These are phyloP conservation scores for Exidia glandulosa DNA, from an alignment of 768 basidiomycete species.

Conservation along the genomic window DNA sequence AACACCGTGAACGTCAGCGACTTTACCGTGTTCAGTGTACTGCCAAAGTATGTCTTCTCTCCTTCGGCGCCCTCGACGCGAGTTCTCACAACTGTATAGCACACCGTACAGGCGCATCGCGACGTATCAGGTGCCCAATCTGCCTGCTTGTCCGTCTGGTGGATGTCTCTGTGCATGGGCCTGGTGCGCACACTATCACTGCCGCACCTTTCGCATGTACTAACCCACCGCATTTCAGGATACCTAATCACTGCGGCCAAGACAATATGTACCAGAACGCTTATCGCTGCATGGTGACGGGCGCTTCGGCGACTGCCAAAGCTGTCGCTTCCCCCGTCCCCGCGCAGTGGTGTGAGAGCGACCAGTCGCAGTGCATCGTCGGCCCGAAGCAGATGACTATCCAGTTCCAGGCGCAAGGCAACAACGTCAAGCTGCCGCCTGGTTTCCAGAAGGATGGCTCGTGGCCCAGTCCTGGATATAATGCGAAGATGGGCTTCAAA, in stretches of 20 bases:
- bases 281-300: conserved; percentile 5
- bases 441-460: not conserved
- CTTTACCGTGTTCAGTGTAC: conserved; percentile 1
- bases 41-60: not conserved
- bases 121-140: conserved; percentile 1
- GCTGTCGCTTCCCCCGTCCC: not conserved
- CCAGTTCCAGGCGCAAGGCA: conserved; percentile 4
- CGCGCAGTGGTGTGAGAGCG: conserved; percentile 6
- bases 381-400: conserved; percentile 6
- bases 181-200: not conserved
- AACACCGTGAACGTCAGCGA: not conserved
- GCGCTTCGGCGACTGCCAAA: not conserved
- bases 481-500: not conserved
- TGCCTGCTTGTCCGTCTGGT: conserved; percentile 4
- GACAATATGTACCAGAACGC: conserved; percentile 6
- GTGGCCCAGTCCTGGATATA: not conserved
- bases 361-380: not conserved
- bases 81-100: not conserved
- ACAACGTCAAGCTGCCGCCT: not conserved
- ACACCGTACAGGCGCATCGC: conserved; percentile 5
- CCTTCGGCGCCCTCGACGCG: not conserved
- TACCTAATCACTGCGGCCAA: not conserved
- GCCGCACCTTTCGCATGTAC: not conserved
- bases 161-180: conserved; percentile 4
- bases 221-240: not conserved